These are phyloP conservation scores for Arthroderma sp. DNA, from an alignment of 2,329 filamentous ascomycete species.

Conservation along the genomic window DNA sequence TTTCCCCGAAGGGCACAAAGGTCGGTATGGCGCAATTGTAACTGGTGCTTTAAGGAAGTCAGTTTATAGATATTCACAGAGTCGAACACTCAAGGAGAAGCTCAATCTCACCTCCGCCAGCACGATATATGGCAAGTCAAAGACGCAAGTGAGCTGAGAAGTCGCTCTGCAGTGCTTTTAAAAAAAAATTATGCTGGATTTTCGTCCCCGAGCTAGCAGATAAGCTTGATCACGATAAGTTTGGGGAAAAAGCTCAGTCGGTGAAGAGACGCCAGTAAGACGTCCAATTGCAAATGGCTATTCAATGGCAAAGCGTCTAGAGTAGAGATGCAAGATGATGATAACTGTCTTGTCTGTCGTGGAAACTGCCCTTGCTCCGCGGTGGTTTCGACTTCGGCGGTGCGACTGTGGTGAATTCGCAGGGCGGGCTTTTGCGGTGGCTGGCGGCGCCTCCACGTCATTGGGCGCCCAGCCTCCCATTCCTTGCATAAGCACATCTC, in stretches of 20 bases:
- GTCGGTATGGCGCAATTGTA: not conserved
- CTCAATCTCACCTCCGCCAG: not conserved
- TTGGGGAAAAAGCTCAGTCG: not conserved
- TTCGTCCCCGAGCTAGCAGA: not conserved
- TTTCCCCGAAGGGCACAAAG: not conserved
- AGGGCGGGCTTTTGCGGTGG: not conserved
- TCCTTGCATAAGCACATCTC: not conserved
- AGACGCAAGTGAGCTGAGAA: not conserved
- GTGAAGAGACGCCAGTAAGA: not conserved
- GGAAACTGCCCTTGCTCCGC: not conserved
- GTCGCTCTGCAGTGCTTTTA: not conserved
- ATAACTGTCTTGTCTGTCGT: not conserved
- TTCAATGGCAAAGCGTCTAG: not conserved
- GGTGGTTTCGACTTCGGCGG: not conserved
- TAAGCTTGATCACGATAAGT: not conserved
- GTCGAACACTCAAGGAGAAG: not conserved
- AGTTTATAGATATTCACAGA: not conserved
- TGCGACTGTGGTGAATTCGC: not conserved
- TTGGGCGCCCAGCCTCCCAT: not conserved
- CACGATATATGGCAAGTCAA: not conserved
- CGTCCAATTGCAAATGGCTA: not conserved
- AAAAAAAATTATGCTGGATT: not conserved
- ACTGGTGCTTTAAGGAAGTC: not conserved
- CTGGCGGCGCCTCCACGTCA: constrained; percentile 4
- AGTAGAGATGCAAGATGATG: not conserved